phyloP scores from a whole-genome alignment of 768 basidiomycete genomes.

The Pholiota microspora region DNA sequence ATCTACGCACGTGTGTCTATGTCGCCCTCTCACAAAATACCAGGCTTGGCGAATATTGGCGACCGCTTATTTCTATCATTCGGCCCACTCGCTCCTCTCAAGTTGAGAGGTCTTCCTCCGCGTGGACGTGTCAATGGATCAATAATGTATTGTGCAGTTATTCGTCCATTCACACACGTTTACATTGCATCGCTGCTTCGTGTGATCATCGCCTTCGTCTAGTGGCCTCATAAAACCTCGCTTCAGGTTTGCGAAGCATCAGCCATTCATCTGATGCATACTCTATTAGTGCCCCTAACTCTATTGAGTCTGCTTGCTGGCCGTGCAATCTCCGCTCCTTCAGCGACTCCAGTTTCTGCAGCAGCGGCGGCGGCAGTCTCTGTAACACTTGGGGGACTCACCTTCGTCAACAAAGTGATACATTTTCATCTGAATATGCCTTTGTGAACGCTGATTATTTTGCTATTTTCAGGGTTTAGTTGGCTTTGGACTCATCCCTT shows the following conservation, averaged over 20 bases:
- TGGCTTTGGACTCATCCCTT: slow-evolving; percentile 60
- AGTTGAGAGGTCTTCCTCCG: neutral
- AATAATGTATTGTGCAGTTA: neutral
- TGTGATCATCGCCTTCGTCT: neutral
- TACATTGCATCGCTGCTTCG: neutral
- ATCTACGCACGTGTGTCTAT: neutral
- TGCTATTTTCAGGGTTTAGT: slow-evolving; percentile 43
- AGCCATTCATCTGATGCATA: neutral
- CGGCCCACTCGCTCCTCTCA: neutral
- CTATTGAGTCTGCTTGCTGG: neutral
- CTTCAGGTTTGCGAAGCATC: neutral
- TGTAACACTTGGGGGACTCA: slow-evolving; percentile 11
- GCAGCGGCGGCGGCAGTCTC: slow-evolving; percentile 11
- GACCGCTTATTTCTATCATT: neutral
- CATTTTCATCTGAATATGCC: neutral
- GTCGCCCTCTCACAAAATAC: neutral
- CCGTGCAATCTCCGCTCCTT: slow-evolving; percentile 2
- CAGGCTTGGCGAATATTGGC: neutral
- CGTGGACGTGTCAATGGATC: neutral
- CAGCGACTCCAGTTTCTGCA: slow-evolving; percentile 5
- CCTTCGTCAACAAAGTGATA: slow-evolving; percentile 15
- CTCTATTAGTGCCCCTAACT: neutral
- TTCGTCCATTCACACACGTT: neutral
- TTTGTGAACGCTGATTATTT: neutral
- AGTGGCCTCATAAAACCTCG: neutral